Conservation (phyloP, 2,329 filamentous ascomycete species). For the Microcera coccophila region DNA sequence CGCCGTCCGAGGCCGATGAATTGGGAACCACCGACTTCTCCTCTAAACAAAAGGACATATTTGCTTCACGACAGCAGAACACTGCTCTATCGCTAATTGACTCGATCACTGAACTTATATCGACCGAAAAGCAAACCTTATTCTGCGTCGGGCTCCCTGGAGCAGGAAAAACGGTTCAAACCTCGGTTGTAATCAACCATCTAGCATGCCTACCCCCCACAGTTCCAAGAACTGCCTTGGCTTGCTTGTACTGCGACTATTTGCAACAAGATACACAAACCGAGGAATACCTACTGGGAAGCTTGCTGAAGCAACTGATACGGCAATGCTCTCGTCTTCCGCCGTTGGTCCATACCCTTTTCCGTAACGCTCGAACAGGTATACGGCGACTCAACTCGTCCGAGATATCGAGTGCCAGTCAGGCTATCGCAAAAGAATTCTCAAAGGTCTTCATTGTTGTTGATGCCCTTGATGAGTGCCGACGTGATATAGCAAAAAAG, state of each 20-base stretch:
- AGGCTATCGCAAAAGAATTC: neutral
- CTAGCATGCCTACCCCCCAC: slow-evolving; percentile 12
- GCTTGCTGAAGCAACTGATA: slow-evolving; percentile 32
- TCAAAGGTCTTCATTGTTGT: slow-evolving; percentile 3
- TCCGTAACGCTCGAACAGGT: neutral
- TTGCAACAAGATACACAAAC: slow-evolving; percentile 24
- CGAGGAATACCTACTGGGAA: slow-evolving; percentile 21
- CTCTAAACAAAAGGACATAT: too few species aligned
- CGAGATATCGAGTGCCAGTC: slow-evolving; percentile 3
- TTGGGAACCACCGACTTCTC: too few species aligned
- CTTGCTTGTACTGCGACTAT: slow-evolving; percentile 34
- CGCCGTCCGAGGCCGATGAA: too few species aligned
- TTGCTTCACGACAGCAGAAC: too few species aligned
- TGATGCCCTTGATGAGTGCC: slow-evolving; percentile 3
- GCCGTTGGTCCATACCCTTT: neutral
- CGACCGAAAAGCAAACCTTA: slow-evolving; percentile 24
- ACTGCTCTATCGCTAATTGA: too few species aligned
- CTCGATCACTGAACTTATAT: too few species aligned
- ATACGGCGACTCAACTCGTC: neutral
- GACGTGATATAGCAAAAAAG: too few species aligned
- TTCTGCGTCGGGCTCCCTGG: slow-evolving; percentile 36
- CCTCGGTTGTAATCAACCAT: slow-evolving; percentile 16
- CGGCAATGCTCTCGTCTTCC: slow-evolving; percentile 14
- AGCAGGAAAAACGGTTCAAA: slow-evolving; percentile 35
- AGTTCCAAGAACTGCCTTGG: slow-evolving; percentile 16